phyloP scores from a whole-genome alignment of 2,329 filamentous ascomycete species.

The Emydomyces testavorans region DNA sequence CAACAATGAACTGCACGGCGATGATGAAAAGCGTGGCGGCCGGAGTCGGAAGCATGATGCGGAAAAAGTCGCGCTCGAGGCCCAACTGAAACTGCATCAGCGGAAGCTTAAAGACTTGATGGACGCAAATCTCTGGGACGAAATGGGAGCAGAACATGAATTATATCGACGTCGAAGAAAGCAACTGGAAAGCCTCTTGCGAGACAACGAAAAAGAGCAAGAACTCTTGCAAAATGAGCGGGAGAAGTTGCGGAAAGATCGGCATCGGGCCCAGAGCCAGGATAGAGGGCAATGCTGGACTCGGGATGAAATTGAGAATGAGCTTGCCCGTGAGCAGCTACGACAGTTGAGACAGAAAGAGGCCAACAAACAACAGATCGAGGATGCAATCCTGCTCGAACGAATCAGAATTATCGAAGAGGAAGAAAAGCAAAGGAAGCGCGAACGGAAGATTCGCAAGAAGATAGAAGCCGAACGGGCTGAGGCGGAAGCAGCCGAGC shows the following conservation, averaged over 20 bases:
- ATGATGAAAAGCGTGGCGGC: slow-evolving; percentile 29
- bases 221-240: slow-evolving; percentile 1
- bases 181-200: background rate
- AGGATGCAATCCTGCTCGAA: slow-evolving; percentile 20
- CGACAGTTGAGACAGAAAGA: slow-evolving; percentile 25
- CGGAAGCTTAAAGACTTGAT: background rate
- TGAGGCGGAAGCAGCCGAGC: slow-evolving; percentile 30
- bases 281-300: slow-evolving; percentile 8
- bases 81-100: background rate
- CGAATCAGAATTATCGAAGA: slow-evolving; percentile 22
- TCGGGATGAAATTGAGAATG: slow-evolving; percentile 20
- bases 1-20: slow-evolving; percentile 20
- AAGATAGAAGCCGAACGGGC: slow-evolving; percentile 25
- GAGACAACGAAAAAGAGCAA: background rate
- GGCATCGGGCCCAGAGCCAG: background rate
- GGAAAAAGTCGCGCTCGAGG: slow-evolving; percentile 16
- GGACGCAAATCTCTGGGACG: background rate
- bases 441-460: slow-evolving; percentile 37
- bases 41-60: slow-evolving; percentile 22
- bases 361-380: slow-evolving; percentile 17
- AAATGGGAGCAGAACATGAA: background rate
- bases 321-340: slow-evolving; percentile 26
- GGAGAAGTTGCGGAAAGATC: background rate
- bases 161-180: background rate
- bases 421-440: slow-evolving; percentile 32